Evolutionary conservation across 768 basidiomycete species (phyloP), one percentile per base, ranked within the genome.

Genomic region (Guyanaporus albipodus): DNA sequence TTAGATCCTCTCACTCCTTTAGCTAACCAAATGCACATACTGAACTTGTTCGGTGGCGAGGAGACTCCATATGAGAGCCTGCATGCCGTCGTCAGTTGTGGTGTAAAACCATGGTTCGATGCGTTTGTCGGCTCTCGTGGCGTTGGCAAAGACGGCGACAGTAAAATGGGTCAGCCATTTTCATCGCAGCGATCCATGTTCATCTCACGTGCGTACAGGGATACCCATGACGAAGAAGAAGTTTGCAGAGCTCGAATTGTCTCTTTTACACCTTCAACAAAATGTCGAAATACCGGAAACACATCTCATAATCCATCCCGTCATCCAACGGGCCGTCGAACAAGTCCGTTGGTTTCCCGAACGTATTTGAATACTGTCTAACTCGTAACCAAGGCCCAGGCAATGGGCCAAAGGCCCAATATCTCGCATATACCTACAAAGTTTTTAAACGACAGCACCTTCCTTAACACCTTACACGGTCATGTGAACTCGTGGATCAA

Each of bases 181-280:
- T 68, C 55, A 4, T 26, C 4, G 7, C 18, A 10, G 8, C 14
- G 9, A 9, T 24, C 27, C 38, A 17, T 26, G 10, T 21, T 40
- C 32, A 2, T 60, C 33, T 59, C 36, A 24, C 17, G 6, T 21
- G 38, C 21, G 46, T 27, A 47, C 26, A 80, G 85, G 85, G 40
- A 98, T 99, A 48, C 96, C 96, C 4, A 91, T 96, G 78, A 93
- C 95, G 37, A 98, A 97, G 80, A 94, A 94, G 75, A 98, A 97
- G 70, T 97, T 98, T 61, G 95, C 96, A 8, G 96, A 99, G 59
- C 83, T 98, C 45, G 95, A 99, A 66, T 70, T 97, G 9, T 93
- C 91, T 2, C 72, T 98, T 14, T 73, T 98, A 2, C 96, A 99
- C 63, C 77, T 98, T 6, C 95, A 98, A 61, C 96, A 98, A 67